Evolutionary conservation across 2,329 filamentous ascomycete species (phyloP).

Genomic region (Xylariales sp.): DNA sequence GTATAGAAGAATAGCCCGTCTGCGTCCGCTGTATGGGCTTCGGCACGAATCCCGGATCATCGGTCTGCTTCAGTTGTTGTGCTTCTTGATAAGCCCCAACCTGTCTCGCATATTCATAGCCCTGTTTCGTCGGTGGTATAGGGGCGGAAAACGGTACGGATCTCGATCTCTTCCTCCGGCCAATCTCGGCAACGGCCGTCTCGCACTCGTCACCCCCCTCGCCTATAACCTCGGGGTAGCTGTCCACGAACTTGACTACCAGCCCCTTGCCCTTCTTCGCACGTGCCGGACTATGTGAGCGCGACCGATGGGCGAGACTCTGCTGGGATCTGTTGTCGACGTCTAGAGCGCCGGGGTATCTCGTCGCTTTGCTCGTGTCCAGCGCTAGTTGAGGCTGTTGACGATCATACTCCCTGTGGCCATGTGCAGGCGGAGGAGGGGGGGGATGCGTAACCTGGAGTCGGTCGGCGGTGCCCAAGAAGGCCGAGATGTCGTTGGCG

Average conservation of each 20-base stretch:
- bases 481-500: conserved; percentile 51
- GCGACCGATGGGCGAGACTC: conserved; percentile 38
- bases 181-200: conserved; percentile 66
- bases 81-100: conserved; percentile 19
- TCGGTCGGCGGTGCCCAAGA: conserved; percentile 53
- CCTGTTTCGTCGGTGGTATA: conserved; percentile 26
- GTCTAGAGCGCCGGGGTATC: conserved; percentile 50
- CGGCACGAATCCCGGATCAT: conserved; percentile 45
- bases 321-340: conserved; percentile 40
- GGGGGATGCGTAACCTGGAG: conserved; percentile 49
- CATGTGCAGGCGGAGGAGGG: conserved; percentile 31
- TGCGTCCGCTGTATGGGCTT: conserved; percentile 51
- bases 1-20: conserved; percentile 46
- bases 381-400: conserved; percentile 41
- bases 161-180: conserved; percentile 46
- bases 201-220: conserved; percentile 87
- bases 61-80: conserved; percentile 22
- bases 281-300: conserved; percentile 39
- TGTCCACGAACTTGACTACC: conserved; percentile 68
- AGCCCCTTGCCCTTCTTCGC: conserved; percentile 58
- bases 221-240: conserved; percentile 76
- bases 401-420: conserved; percentile 18
- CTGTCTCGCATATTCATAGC: conserved; percentile 21
- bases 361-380: conserved; percentile 50
- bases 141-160: conserved; percentile 29